A percentile compares a stretch with the other conserved stretches of the same genome.
These are phyloP conservation scores for Brachypodium distachyon DNA, from an alignment of 202 grass and related monocot genomes.

Conservation along the genomic window DNA sequence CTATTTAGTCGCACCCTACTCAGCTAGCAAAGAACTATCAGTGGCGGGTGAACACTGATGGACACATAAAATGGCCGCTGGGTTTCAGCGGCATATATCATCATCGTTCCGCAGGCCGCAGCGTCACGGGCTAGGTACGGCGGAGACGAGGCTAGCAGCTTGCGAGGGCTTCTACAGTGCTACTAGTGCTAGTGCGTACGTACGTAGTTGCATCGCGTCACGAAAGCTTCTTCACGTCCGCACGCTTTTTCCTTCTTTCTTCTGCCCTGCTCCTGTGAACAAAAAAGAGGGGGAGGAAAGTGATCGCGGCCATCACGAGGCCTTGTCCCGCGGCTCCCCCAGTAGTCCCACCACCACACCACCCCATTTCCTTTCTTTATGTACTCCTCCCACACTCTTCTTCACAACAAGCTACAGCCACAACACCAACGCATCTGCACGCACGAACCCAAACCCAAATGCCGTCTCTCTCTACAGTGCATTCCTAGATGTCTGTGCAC, in stretches of 20 bases:
- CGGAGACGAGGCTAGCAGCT: too few species aligned
- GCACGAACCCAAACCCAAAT: too few species aligned
- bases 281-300: not conserved
- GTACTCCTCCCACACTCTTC: not conserved
- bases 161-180: too few species aligned
- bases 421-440: not conserved
- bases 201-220: not conserved
- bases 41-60: not conserved
- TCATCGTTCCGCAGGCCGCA: too few species aligned
- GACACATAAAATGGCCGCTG: not conserved
- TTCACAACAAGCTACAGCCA: not conserved
- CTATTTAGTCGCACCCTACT: not conserved
- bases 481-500: not conserved
- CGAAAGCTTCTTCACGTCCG: not conserved
- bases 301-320: constrained; percentile 7
- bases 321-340: not conserved
- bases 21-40: not conserved
- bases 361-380: not conserved
- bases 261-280: not conserved
- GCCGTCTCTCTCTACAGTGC: not conserved
- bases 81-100: not conserved
- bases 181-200: too few species aligned
- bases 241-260: not conserved
- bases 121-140: too few species aligned
- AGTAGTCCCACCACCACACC: not conserved